Evolutionary conservation across 306 rosid genomes (phyloP).

Genomic region (Bauhinia variegata): DNA sequence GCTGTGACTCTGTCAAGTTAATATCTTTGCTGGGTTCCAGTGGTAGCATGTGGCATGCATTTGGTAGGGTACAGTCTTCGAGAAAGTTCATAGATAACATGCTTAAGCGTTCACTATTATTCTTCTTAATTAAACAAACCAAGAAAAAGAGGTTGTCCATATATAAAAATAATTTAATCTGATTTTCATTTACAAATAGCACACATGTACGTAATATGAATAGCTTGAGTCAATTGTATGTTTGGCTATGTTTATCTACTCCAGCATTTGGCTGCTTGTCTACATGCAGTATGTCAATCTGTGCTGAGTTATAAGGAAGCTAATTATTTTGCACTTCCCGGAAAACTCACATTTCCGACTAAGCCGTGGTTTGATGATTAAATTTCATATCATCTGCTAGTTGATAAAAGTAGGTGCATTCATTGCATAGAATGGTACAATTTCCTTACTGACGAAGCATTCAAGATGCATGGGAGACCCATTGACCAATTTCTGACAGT

Average conservation of each 20-base stretch:
- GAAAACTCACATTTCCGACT: constrained; percentile 7
- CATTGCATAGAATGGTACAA: background rate
- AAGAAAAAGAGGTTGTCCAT: background rate
- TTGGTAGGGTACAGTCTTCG: constrained; percentile 7
- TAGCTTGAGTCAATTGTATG: background rate
- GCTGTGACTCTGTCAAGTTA: background rate
- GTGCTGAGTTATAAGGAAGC: background rate
- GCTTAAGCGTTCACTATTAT: background rate
- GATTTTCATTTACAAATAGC: background rate
- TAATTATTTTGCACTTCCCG: background rate
- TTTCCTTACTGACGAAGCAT: constrained; percentile 5
- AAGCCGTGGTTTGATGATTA: constrained; percentile 14
- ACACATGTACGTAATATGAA: background rate
- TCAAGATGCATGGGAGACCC: constrained; percentile 3
- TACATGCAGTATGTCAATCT: background rate
- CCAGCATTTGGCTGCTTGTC: background rate
- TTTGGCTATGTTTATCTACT: background rate
- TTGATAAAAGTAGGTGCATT: constrained; percentile 19
- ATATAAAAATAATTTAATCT: background rate
- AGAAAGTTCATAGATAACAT: constrained; percentile 19
- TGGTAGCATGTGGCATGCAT: constrained; percentile 1
- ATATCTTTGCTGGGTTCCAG: constrained; percentile 17
- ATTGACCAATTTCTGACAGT: constrained; percentile 20
- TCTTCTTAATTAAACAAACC: background rate
- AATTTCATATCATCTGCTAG: constrained; percentile 17